Conservation (phyloP, 2,329 filamentous ascomycete species). For the Alternaria solani region DNA sequence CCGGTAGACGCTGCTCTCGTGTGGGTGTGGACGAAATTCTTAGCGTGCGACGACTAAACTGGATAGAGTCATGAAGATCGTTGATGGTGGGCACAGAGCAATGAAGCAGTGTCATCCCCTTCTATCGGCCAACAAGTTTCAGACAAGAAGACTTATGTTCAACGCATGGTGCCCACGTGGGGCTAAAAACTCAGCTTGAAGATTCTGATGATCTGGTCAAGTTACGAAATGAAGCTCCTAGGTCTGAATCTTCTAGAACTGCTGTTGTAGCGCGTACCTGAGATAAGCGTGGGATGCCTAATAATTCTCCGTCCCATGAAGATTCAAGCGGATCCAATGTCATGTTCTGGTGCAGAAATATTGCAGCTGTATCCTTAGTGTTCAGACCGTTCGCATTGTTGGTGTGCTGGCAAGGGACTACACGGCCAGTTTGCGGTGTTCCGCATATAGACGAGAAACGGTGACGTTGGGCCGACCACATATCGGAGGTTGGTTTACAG, state of each 20-base stretch:
- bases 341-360: constrained; percentile 1
- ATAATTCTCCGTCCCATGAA: constrained; percentile 1
- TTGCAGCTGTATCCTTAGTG: neutral
- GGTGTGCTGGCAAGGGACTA: constrained; percentile 4
- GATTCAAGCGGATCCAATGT: constrained; percentile 2
- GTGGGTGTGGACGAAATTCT: constrained; percentile 9
- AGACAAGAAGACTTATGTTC: constrained; percentile 11
- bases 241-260: constrained; percentile 7
- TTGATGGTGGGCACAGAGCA: constrained; percentile 17
- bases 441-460: constrained; percentile 12
- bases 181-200: constrained; percentile 9
- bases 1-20: constrained; percentile 26
- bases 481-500: constrained; percentile 20
- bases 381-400: constrained; percentile 3
- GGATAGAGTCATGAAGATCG: constrained; percentile 23
- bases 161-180: constrained; percentile 11
- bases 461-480: constrained; percentile 25
- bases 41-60: constrained; percentile 19
- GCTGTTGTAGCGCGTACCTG: constrained; percentile 11
- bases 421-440: constrained; percentile 12
- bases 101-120: constrained; percentile 16
- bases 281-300: constrained; percentile 5
- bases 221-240: constrained; percentile 1
- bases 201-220: neutral
- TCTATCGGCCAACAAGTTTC: constrained; percentile 23